Evolutionary conservation across 2,329 filamentous ascomycete genomes (phyloP), one percentile per base, ranked within the genome.

Genomic region (Clarireedia paspali): DNA sequence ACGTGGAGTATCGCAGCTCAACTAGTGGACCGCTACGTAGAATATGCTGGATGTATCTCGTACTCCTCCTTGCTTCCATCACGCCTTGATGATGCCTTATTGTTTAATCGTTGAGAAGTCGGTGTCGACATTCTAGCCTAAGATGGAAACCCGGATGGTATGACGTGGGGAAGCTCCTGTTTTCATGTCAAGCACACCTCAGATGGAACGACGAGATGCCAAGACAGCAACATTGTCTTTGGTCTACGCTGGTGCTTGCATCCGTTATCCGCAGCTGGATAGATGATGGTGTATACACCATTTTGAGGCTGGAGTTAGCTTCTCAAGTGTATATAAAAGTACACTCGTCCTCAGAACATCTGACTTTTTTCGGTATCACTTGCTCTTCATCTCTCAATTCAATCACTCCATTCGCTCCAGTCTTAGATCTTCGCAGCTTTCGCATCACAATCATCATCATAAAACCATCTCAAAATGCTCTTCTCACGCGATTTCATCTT

Each of bases 401-500:
- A 30, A 7, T 10, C 20, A 20, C 20, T 20, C 20, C 20, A 20
- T 20, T 20, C 27, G 27, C 27, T 30, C 27, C 27, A 30, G 27
- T 30, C 24, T 48, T 48, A 47, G 23, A 50, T 23, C 15, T 42
- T 40, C 17, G 17, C 14, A 6, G 5, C 39, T 14, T 20, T 15
- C 15, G 3, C 39, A 40, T 15, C 39, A n/a, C 39, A 40, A 7
- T 40, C 15, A 2, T 20, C 23, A 48, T 9, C 26, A 39, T 5
- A 3, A n/a, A 48, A 1, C 7, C 17, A 34, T 54, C 6, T 56
- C 39, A 56, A 51, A 26, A 56, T 56, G 53, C 40, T 56, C 40
- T 56, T 56, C 39, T 51, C 53, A 50, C 12, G 39, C 34, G 53
- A 56, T n/a, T 40, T 56, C 6, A 39, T 56, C 40, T 27, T 51